These are phyloP conservation scores for Scedosporium apiospermum DNA, from an alignment of 2,329 filamentous ascomycete species.

Conservation along the genomic window DNA sequence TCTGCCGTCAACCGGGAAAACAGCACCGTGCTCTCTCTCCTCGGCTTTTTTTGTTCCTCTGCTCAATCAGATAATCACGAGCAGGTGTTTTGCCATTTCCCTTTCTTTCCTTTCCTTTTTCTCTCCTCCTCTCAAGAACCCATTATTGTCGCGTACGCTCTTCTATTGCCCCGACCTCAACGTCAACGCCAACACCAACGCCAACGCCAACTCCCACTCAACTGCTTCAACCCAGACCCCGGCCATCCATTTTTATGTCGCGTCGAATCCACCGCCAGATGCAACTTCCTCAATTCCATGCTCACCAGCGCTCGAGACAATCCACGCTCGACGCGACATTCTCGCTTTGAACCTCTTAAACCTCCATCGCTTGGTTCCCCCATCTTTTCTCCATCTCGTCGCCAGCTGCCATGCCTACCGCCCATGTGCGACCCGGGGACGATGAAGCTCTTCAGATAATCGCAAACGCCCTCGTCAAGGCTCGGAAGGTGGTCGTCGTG, in stretches of 20 bases:
- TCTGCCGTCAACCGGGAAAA: neutral
- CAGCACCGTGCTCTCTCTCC: neutral
- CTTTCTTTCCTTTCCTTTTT: neutral
- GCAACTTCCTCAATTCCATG: neutral
- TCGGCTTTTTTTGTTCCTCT: neutral
- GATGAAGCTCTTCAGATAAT: constrained; percentile 51
- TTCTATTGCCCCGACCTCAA: too few relatives aligned
- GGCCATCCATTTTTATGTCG: neutral
- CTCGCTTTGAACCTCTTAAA: neutral
- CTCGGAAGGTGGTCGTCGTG: constrained; percentile 60
- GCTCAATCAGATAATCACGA: neutral
- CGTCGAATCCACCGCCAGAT: neutral
- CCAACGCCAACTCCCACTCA: too few relatives aligned
- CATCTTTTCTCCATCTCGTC: neutral
- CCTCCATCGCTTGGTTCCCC: neutral
- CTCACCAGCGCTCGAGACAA: neutral
- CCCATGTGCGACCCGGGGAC: constrained; percentile 42
- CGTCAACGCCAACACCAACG: too few relatives aligned
- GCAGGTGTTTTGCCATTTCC: neutral
- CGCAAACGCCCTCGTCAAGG: constrained; percentile 53
- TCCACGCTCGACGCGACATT: neutral
- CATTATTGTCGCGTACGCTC: too few relatives aligned
- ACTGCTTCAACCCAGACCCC: neutral
- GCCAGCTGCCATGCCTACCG: constrained; percentile 40
- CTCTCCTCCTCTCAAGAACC: neutral